Percentiles rank a stretch among this genome's conserved stretches.
These are phyloP conservation scores for Beauveria sp. DNA, from an alignment of 2,329 filamentous ascomycete genomes.

Conservation along the genomic window DNA sequence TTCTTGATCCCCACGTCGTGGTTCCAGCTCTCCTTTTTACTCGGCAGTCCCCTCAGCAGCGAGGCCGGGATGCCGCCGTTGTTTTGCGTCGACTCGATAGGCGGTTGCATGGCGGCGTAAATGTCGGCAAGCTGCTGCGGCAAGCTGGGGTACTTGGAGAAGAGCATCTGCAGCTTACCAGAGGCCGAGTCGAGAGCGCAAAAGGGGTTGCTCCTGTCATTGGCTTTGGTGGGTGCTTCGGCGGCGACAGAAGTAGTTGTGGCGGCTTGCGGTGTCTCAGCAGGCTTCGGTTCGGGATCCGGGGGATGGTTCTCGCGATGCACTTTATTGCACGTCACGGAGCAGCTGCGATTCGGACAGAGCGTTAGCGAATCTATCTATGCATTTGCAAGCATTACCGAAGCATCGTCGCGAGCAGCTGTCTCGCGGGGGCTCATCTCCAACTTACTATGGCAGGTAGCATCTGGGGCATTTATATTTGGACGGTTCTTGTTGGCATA, in stretches of 20 bases:
- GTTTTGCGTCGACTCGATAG: constrained; percentile 27
- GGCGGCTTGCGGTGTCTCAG: constrained; percentile 11
- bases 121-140: constrained; percentile 40
- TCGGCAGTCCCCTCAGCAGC: constrained; percentile 11
- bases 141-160: constrained; percentile 45
- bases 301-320: constrained; percentile 44
- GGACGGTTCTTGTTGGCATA: constrained; percentile 42
- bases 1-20: constrained; percentile 49
- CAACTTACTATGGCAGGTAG: constrained; percentile 47
- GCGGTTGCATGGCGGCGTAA: constrained; percentile 41
- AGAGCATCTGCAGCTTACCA: constrained; percentile 41
- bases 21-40: constrained; percentile 43
- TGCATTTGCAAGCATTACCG: too few relatives aligned
- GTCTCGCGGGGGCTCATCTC: not conserved
- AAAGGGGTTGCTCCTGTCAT: constrained; percentile 37
- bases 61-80: constrained; percentile 21
- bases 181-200: constrained; percentile 39
- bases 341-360: constrained; percentile 40
- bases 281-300: constrained; percentile 24
- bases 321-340: constrained; percentile 46
- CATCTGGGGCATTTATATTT: constrained; percentile 61
- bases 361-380: constrained; percentile 7
- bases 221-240: constrained; percentile 8
- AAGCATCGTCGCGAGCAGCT: too few relatives aligned
- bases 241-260: not conserved